Base-by-base conservation (phyloP, 2,329 filamentous ascomycete species). In the Periconia sp. region DNA sequence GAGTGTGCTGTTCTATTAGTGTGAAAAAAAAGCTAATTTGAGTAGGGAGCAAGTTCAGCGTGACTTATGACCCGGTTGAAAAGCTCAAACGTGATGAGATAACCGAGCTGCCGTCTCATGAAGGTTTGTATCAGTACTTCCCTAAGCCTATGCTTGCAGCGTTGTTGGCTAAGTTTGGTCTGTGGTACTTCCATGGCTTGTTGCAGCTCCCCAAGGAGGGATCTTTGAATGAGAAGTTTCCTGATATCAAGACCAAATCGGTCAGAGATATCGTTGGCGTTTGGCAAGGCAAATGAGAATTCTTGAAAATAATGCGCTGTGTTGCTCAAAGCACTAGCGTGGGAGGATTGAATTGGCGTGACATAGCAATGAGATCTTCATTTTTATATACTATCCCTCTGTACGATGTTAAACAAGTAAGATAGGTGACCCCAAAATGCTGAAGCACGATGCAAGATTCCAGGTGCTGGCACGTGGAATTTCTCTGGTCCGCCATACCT, bases 21-120 rank as follows among this genome's bases (percentile, higher is more conserved):
- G 41, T 17, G 13, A 19, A 42, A n/a, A 37, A 14, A 43, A 27
- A 45, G 23, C 51, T 58, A 33, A 57, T 17, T 5, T 19, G 7
- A 23, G 71, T 63, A 56, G 76, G 76, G 17, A 41, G 35, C 19
- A 64, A 58, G 41, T 64, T 65, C 53, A 55, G 47, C 11, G 43
- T 61, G 41, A 54, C 47, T 1, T 58, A 61, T 41, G 61, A 65
- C 31, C 37, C 52, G 2, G 43, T 55, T 10, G 61, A 63, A 40
- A 59, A 59, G 49, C 41, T 64, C 1, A 44, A 53, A 27, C 17
- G 37, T 1, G 52, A 48, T 1, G 49, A 63, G 41, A 41, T 59
- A 45, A 64, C 62, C 0, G 61, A 64, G 49, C 50, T 65, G 6
- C 62, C 62, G 3, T 49, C 52, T 6, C 59, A 62, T 27, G 47